Evolutionary conservation across 768 basidiomycete species (phyloP), one percentile per base, ranked within the genome.

Genomic region (Tylopilus plumbeoviolaceoides): DNA sequence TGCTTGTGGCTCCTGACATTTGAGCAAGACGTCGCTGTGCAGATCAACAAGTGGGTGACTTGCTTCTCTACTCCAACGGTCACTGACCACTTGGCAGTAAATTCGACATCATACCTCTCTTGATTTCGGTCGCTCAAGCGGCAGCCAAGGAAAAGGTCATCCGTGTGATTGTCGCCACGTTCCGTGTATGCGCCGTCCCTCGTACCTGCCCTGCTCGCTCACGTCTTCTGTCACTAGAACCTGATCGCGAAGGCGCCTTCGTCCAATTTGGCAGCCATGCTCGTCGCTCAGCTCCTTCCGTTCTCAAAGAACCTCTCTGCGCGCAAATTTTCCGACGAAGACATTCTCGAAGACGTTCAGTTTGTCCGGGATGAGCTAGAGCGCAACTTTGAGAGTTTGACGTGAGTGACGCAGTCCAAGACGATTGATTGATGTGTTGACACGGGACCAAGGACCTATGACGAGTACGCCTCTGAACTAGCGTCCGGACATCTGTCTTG

Each of bases 81-180:
- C n/a, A 14, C 59, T 36, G 15, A 44, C 12, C 42, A 38, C 18
- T 17, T 0, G n/a, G 11, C 53, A 97, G 94, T 74, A 89, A 86
- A 69, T 95, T 85, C 68, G 90, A 95, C 64, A 78, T 98, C 33
- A 85, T 97, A 60, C 90, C 93, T 23, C 73, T 91, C 21, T 76
- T 99, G 36, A 84, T 86, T 30, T 81, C 87, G 43, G 82, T 92
- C 36, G 93, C 93, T 3, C 90, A 95, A 65, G 80, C 75, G 7
- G 95, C 95, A 5, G 88, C 90, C 30, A 99, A 99, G 70, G 95
- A 98, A 73, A 99, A 99, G 70, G 91, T 99, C 27, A 89, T 92
- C 55, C 85, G 97, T 9, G 89, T 98, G 14, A 84, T 95, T 50
- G 77, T 98, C 35, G 91, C 97, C 14, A 92, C 95, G 1, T 91